Conservation (phyloP, 495 filamentous ascomycete species). For the Antarctomyces pellizariae region DNA sequence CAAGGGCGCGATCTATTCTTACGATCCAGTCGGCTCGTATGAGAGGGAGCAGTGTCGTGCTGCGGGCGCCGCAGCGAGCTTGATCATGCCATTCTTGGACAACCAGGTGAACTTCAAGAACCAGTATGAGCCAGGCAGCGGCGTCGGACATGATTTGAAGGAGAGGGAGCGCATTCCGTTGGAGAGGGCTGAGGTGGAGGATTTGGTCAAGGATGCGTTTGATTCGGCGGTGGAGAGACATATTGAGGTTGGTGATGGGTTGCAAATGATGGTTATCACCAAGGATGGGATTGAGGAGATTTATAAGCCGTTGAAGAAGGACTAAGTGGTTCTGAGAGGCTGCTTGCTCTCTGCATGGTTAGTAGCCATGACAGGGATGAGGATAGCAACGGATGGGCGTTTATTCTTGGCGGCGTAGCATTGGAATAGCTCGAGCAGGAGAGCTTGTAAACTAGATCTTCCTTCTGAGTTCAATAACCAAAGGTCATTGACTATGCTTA, state of each 20-base stretch:
- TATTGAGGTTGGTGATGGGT: constrained; percentile 90
- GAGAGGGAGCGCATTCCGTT: constrained; percentile 40
- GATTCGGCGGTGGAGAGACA: constrained; percentile 94
- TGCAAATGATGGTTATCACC: constrained; percentile 90
- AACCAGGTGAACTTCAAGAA: constrained; percentile 99
- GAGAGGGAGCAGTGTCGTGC: constrained; percentile 90
- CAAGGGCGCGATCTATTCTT: constrained; percentile 83
- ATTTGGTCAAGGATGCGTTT: constrained; percentile 87
- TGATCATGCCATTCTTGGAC: constrained; percentile 98
- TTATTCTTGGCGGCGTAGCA: no score
- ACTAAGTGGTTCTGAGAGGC: constrained; percentile 25
- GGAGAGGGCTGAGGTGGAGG: constrained; percentile 48
- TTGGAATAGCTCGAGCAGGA: no score
- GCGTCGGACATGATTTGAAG: constrained; percentile 57
- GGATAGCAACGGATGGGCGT: no score
- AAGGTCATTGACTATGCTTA: no score
- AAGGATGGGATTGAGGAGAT: constrained; percentile 72
- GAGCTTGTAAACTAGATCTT: no score
- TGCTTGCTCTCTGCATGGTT: not conserved
- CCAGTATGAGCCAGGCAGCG: constrained; percentile 80
- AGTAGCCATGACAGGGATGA: not conserved
- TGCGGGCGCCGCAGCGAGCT: constrained; percentile 77
- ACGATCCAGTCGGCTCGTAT: constrained; percentile 92
- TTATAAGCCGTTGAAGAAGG: constrained; percentile 66
- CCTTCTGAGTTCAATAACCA: no score